Base-by-base conservation (phyloP, 1,284 basidiomycete genomes). In the Ustilago loliicola region DNA sequence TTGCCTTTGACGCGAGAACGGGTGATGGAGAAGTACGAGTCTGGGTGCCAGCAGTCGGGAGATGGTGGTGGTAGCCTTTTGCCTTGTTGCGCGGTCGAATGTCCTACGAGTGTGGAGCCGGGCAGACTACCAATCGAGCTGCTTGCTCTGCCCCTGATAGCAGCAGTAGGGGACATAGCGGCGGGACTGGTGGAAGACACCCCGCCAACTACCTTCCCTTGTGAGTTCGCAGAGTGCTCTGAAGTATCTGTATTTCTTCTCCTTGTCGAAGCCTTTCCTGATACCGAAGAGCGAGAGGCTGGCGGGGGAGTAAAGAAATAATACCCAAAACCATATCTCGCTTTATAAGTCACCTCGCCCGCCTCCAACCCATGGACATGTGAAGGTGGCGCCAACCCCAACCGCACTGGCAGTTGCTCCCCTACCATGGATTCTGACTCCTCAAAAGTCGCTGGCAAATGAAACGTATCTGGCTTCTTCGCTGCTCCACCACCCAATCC, bases 261-360 rank as follows among this genome's bases (percentile, higher is more conserved):
- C 53, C 50, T 58, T 25, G 56, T 32, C 25, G 58, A 32, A 3
- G 61, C 38, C 13, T 27, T 50, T n/a, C 32, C 23, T 38, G 36
- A 8, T 11, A 3, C 3, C 36, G 36, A 8, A 10, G 36, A 38
- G 3, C 36, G 36, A 38, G 36, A 38, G 17, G 36, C 42, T 1
- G 81, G 80, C 2, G 81, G 81, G 5, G 80, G 78, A 0, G 70
- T 80, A 40, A 61, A 80, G 38, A 83, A 80, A 59, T 81, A 81
- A 64, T 73, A 81, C 6, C 81, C 81, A 38, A 73, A 59, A 3
- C 67, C 72, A 3, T 71, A 68, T 21, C 61, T 60, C 2, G 75
- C 63, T 30, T 72, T 72, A 65, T 80, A 80, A 11, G 74, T 71
- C 42, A 62, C 58, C 21, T 61, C 66, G 47, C 67, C 61, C 6